Base-by-base conservation (phyloP, 805 yeast species). In the Kluyveromyces lactis region DNA sequence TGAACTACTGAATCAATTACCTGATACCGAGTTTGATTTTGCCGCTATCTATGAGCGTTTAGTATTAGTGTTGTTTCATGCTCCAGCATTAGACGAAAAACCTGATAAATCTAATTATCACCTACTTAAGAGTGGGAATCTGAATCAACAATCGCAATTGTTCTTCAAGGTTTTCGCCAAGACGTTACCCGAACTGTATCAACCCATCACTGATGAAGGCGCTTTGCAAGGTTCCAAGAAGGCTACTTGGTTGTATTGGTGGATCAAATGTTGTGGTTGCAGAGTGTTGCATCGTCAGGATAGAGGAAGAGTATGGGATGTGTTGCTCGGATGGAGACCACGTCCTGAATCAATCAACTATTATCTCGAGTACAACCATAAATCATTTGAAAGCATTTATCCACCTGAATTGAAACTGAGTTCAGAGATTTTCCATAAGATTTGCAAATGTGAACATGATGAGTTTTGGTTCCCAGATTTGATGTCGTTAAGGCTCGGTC, bases 161-260 rank as follows among this genome's bases (percentile, higher is more conserved):
- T 71, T 53, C 66, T 83, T 73, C 38, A 71, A 70, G 42, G 84
- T 85, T 7, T 50, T 67, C 82, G 51, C 71, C 81, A 45, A 75
- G 68, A 48, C 63, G 69, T 62, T 85, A 40, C 95, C 95, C 2
- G 95, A 85, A 51, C 60, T 89, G 30, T 79, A 84, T 36, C 74
- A 72, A 43, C 84, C 77, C 44, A 75, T 89, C 45, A 78, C 77
- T 28, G 95, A 86, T 52, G 97, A 89, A 50, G 87, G 82, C 43
- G 72, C 83, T 18, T 60, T 83, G 33, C 77, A 77, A 47, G 71
- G 75, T 30, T 50, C 64, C 13, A 68, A 71, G 31, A 69, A 75
- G 43, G 86, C 82, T 46, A 92, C 85, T 49, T 89, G 97, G 97
- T 67, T 87, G 18, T 71, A 86, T 29, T 89, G 95, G 95, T 89